Conservation (phyloP, 352 stramenopile species). For the Phytophthora rubi region DNA sequence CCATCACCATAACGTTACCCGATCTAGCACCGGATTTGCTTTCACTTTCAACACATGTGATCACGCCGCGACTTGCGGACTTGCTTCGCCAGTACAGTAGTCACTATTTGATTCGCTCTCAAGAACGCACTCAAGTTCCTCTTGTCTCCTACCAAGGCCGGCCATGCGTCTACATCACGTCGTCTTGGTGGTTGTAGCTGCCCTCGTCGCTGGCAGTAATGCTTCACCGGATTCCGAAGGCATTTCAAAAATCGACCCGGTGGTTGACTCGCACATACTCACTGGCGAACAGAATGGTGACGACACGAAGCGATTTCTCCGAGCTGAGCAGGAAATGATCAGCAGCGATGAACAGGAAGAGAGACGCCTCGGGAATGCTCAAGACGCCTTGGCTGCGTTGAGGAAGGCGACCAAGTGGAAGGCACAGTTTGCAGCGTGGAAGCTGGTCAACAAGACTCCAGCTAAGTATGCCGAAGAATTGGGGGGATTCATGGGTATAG, state of each 20-base stretch:
- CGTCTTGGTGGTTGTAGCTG: not conserved
- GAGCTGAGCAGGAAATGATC: not conserved
- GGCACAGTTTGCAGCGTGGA: not conserved
- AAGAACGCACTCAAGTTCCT: not conserved
- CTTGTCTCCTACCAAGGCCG: not conserved
- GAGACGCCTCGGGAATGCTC: not conserved
- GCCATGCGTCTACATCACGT: not conserved
- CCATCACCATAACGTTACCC: not conserved
- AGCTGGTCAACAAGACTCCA: not conserved
- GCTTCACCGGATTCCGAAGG: not conserved
- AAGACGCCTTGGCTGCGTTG: not conserved
- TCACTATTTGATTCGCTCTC: not conserved
- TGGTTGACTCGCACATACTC: not conserved
- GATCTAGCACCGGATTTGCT: not conserved
- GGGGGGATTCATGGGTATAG: not conserved
- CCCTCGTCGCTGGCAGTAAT: not conserved
- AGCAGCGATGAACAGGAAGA: not conserved
- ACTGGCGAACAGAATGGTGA: not conserved
- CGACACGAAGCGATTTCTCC: not conserved
- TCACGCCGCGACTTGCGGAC: not conserved
- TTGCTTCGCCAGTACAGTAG: not conserved
- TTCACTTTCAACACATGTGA: not conserved
- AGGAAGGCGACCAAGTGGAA: slow-evolving; percentile 6
- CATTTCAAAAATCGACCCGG: not conserved
- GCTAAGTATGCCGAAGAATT: not conserved